Evolutionary conservation across 768 basidiomycete species (phyloP).

Genomic region (Dacryopinax primogenitus): DNA sequence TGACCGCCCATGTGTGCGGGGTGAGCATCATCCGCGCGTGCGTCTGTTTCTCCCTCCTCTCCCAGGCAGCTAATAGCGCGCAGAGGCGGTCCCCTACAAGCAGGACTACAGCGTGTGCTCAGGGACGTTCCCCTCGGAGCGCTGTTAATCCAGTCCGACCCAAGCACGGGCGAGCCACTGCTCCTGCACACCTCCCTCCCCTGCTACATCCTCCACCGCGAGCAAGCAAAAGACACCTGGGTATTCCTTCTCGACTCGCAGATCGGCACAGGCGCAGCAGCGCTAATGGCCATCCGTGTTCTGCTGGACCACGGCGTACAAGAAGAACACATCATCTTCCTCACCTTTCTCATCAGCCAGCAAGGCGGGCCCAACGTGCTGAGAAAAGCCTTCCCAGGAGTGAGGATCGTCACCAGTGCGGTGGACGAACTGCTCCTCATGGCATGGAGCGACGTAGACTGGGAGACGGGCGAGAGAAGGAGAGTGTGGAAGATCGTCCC

Average conservation of each 20-base stretch:
- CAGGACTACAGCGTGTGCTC: slow-evolving; percentile 78
- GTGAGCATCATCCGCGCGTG: slow-evolving; percentile 81
- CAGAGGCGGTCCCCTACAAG: slow-evolving; percentile 81
- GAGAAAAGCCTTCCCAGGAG: slow-evolving; percentile 66
- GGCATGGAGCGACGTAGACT: slow-evolving; percentile 42
- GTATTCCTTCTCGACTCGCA: slow-evolving; percentile 88
- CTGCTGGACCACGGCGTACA: slow-evolving; percentile 83
- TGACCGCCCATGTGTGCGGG: slow-evolving; percentile 63
- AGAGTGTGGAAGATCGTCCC: slow-evolving; percentile 59
- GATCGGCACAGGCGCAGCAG: slow-evolving; percentile 87
- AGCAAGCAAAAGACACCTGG: slow-evolving; percentile 53
- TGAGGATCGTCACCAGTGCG: slow-evolving; percentile 74
- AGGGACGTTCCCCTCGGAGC: slow-evolving; percentile 79
- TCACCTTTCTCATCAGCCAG: slow-evolving; percentile 79
- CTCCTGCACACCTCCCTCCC: slow-evolving; percentile 76
- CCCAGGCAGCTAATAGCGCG: slow-evolving; percentile 5
- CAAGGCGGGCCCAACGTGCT: slow-evolving; percentile 66
- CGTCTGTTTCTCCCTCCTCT: slow-evolving; percentile 23
- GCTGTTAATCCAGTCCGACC: slow-evolving; percentile 80
- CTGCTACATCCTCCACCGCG: slow-evolving; percentile 48
- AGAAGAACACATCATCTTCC: slow-evolving; percentile 75
- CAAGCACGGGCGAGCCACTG: slow-evolving; percentile 71
- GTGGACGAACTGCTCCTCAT: slow-evolving; percentile 69
- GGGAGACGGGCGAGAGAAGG: slow-evolving; percentile 37
- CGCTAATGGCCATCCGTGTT: slow-evolving; percentile 90